These are phyloP conservation scores for Anthostomella pinea DNA, from an alignment of 2,329 filamentous ascomycete species.

Conservation along the genomic window DNA sequence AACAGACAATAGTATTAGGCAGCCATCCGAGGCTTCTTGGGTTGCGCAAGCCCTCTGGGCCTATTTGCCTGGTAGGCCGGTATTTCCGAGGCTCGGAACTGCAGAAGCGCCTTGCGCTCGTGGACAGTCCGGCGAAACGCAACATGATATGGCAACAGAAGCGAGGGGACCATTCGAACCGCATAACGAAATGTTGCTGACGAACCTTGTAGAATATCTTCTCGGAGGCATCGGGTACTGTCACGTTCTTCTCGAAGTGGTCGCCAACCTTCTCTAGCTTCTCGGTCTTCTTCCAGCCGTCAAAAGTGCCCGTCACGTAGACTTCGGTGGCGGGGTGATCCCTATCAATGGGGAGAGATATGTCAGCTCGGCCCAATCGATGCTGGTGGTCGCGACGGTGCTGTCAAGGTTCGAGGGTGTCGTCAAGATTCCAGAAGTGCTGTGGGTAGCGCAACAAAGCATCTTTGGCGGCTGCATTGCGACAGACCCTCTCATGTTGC, in stretches of 20 bases:
- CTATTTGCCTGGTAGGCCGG: too few relatives aligned
- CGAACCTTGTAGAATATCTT: constrained; percentile 95
- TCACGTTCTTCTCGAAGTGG: constrained; percentile 77
- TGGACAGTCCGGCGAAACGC: too few relatives aligned
- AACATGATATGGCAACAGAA: not conserved
- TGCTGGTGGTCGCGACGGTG: not conserved
- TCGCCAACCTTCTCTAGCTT: constrained; percentile 74
- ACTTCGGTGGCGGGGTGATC: constrained; percentile 80
- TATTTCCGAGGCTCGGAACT: too few relatives aligned
- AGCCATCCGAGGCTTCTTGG: too few relatives aligned
- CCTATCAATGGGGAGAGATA: constrained; percentile 51
- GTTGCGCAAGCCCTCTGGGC: too few relatives aligned
- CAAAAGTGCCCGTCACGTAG: constrained; percentile 93
- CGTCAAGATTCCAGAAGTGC: too few relatives aligned
- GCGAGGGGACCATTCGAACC: too few relatives aligned
- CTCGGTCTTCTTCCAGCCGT: constrained; percentile 86
- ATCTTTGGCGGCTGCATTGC: constrained; percentile 1
- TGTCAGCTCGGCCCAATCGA: constrained; percentile 3
- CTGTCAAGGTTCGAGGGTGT: too few relatives aligned
- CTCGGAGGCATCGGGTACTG: constrained; percentile 59
- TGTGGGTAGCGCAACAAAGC: not conserved
- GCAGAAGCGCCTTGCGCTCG: too few relatives aligned
- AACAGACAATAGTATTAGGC: too few relatives aligned
- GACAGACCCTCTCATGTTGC: not conserved
- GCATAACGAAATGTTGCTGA: too few relatives aligned